These are phyloP conservation scores for Pleodorina starrii DNA, from an alignment of 139 green algal species.

Conservation along the genomic window DNA sequence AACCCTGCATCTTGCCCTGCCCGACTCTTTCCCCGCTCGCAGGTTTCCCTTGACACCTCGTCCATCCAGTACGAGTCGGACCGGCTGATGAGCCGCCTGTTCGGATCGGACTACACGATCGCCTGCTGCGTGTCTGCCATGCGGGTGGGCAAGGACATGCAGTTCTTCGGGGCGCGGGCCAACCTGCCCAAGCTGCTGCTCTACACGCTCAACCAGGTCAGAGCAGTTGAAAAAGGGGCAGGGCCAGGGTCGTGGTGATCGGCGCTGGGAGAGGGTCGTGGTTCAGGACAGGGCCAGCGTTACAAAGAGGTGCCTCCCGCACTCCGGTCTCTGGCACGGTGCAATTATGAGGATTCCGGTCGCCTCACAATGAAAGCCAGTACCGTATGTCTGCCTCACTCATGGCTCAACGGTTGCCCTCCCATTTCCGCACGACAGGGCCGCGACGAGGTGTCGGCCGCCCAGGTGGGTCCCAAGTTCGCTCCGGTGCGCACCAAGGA, in stretches of 20 bases:
- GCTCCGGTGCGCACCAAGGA: slow-evolving; percentile 55
- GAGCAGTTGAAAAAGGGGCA: not conserved
- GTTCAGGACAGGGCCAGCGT: no score
- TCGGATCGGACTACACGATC: slow-evolving; percentile 82
- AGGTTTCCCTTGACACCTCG: slow-evolving; percentile 70
- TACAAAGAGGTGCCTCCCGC: no score
- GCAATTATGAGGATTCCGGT: no score
- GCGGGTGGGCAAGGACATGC: slow-evolving; percentile 83
- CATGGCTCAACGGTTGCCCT: no score
- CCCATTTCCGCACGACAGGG: slow-evolving; percentile 37
- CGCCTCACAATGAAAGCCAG: no score
- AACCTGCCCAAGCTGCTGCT: slow-evolving; percentile 87
- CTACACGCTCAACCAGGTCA: slow-evolving; percentile 74
- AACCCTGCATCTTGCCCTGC: no score
- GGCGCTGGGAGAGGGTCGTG: no score
- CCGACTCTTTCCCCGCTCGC: no score
- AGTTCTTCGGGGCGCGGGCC: slow-evolving; percentile 81
- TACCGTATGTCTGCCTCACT: not conserved
- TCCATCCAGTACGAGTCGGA: slow-evolving; percentile 85
- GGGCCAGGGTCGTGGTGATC: no score
- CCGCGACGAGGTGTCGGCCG: slow-evolving; percentile 76
- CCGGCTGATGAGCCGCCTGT: slow-evolving; percentile 74
- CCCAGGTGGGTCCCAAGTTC: slow-evolving; percentile 78
- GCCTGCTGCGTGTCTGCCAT: slow-evolving; percentile 87
- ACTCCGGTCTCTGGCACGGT: no score